phyloP scores from a whole-genome alignment of 2,329 filamentous ascomycete species.

The Neofusicoccum umdonicola region DNA sequence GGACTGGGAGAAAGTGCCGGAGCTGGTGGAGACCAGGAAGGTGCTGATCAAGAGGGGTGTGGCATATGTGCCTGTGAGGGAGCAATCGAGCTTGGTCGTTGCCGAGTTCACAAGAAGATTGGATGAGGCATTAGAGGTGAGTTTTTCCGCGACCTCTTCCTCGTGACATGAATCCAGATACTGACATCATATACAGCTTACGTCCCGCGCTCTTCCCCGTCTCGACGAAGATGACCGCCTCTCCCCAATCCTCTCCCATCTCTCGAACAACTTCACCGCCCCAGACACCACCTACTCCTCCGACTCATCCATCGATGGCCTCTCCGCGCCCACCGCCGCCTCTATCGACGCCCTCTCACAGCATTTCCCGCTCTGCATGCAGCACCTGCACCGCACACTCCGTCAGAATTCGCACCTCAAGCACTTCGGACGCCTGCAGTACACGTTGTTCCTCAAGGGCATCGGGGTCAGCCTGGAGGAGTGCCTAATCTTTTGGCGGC shows the following conservation, averaged over 20 bases:
- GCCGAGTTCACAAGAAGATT: constrained; percentile 79
- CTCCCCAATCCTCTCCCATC: constrained; percentile 69
- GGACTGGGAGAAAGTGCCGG: constrained; percentile 89
- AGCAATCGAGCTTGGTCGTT: constrained; percentile 85
- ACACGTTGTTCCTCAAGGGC: constrained; percentile 94
- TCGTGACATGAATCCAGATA: constrained; percentile 10
- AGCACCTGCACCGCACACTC: constrained; percentile 79
- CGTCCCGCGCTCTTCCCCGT: constrained; percentile 83
- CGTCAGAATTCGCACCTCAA: constrained; percentile 89
- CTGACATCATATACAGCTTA: constrained; percentile 56
- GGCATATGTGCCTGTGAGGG: constrained; percentile 83
- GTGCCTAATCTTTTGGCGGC: constrained; percentile 86
- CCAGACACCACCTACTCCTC: constrained; percentile 79
- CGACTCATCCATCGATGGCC: constrained; percentile 70
- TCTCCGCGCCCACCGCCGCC: constrained; percentile 58
- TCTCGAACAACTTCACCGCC: constrained; percentile 94
- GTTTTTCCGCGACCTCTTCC: constrained; percentile 22
- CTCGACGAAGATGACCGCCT: constrained; percentile 96
- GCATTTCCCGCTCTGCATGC: constrained; percentile 93
- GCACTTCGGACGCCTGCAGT: constrained; percentile 89
- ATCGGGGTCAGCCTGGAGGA: constrained; percentile 92
- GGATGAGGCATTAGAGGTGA: constrained; percentile 78
- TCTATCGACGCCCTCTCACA: constrained; percentile 73
- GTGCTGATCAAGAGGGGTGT: constrained; percentile 78
- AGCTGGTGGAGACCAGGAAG: constrained; percentile 75